Conservation (phyloP, 768 basidiomycete genomes). For the Boletus barrowsii region DNA sequence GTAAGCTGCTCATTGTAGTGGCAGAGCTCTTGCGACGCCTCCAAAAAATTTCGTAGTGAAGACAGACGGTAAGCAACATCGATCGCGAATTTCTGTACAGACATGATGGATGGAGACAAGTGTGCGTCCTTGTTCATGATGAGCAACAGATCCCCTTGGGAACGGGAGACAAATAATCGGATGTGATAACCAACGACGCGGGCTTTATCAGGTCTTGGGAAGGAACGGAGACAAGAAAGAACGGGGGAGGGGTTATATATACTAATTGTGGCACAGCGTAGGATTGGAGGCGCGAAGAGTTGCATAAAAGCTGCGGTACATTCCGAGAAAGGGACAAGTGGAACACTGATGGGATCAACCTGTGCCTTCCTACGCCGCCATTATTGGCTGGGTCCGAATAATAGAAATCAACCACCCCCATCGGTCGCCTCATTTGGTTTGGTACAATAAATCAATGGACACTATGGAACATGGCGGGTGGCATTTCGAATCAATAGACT, state of each 20-base stretch:
- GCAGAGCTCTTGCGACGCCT: constrained; percentile 28
- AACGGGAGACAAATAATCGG: constrained; percentile 13
- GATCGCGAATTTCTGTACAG: constrained; percentile 27
- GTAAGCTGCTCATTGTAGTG: constrained; percentile 16
- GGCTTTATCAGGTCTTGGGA: constrained; percentile 5
- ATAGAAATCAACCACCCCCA: not conserved
- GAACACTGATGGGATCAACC: constrained; percentile 12
- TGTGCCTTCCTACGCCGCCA: constrained; percentile 12
- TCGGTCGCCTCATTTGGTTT: not conserved
- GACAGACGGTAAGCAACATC: constrained; percentile 29
- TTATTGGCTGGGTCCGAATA: constrained; percentile 4
- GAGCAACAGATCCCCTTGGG: constrained; percentile 16
- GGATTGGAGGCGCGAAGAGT: constrained; percentile 17
- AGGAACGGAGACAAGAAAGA: constrained; percentile 9
- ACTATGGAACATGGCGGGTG: constrained; percentile 5
- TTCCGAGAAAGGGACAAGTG: constrained; percentile 27
- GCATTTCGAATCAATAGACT: constrained; percentile 5
- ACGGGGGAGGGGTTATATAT: constrained; percentile 20
- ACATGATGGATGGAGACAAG: constrained; percentile 13
- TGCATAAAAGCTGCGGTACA: constrained; percentile 31
- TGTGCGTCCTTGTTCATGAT: constrained; percentile 12
- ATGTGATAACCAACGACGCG: not conserved
- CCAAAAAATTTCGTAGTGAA: constrained; percentile 28
- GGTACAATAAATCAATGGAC: constrained; percentile 1
- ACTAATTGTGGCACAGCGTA: constrained; percentile 28